Evolutionary conservation across 2,329 filamentous ascomycete species (phyloP), one percentile per base, ranked within the genome.

Genomic region (Apiospora saccharicola): DNA sequence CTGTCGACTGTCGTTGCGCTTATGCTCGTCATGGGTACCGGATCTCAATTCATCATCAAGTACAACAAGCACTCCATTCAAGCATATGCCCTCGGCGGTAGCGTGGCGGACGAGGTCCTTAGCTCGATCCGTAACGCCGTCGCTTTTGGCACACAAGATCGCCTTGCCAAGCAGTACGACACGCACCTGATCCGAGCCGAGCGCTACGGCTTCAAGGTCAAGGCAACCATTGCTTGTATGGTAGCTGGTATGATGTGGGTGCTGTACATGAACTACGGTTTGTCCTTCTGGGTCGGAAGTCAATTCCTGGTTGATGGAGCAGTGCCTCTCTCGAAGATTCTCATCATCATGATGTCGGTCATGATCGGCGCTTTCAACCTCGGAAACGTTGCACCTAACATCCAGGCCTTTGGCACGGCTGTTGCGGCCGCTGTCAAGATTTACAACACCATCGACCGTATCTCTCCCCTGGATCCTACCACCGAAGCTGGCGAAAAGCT

Each of bases 331-430:
- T 90, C 91, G 6, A 87, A 90, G 53, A 89, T 98, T 34, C 82
- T 98, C 44, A 98, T 92, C 34, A 95, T 98, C 75, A 87, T 98
- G 81, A 92, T 98, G 89, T 89, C 94, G 47, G 92, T 97, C 77
- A 94, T 98, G 87, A 95, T 98, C 73, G 96, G 96, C 70, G 94
- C 96, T 4, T 97, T 98, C 83, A 93, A 94, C 72, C 85, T 99
- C 46, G 95, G 95, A 67, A 97, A 96, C 76, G 91, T 97, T 46
- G 92, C 92, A 0, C 95, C 96, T 0, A 94, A 98, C 78, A 83
- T 92, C 3, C 94, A 97, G 81, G 94, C 96, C 44, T 98, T 98
- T 77, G 93, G 92, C 1, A 94, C 92, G 19, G 93, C 91, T 51
- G 85, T 97, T 7, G 94, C 94, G 44, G 96, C 96, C 2, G 95